A percentile compares a stretch with the other conserved stretches of the same genome.
Evolutionary conservation across 2,329 filamentous ascomycete species (phyloP).

Genomic region (Periconia macrospinosa): DNA sequence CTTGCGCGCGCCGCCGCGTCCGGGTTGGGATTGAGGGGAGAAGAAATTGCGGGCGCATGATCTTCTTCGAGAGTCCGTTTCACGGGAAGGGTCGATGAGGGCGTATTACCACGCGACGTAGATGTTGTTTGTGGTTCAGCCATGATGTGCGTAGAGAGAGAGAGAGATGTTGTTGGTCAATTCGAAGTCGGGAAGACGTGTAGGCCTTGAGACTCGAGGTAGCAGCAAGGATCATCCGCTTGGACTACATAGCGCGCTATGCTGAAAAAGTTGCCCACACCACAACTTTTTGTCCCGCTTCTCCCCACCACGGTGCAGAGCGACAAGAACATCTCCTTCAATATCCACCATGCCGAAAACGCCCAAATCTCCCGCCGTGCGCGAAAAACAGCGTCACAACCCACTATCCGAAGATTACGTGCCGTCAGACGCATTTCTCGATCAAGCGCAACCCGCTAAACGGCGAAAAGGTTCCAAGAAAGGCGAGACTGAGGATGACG

Average conservation of each 20-base stretch:
- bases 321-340: background rate
- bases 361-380: constrained; percentile 56
- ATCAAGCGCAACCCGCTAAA: constrained; percentile 51
- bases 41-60: constrained; percentile 71
- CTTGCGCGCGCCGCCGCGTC: constrained; percentile 50
- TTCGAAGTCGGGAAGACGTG: background rate
- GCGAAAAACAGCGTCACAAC: constrained; percentile 74
- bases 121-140: constrained; percentile 30
- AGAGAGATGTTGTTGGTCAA: background rate
- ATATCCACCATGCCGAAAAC: constrained; percentile 73
- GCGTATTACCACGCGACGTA: constrained; percentile 41
- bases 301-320: constrained; percentile 1
- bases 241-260: background rate
- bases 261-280: constrained; percentile 6
- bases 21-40: constrained; percentile 69
- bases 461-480: constrained; percentile 65
- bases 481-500: constrained; percentile 56
- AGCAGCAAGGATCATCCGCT: constrained; percentile 5
- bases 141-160: constrained; percentile 24
- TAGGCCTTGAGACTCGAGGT: background rate
- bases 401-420: constrained; percentile 87
- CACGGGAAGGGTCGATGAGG: constrained; percentile 51
- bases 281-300: constrained; percentile 6
- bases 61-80: constrained; percentile 70
- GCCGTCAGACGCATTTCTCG: constrained; percentile 69